Evolutionary conservation across 495 filamentous ascomycete species (phyloP).

Genomic region (Melanomma pulvis-pyrius): DNA sequence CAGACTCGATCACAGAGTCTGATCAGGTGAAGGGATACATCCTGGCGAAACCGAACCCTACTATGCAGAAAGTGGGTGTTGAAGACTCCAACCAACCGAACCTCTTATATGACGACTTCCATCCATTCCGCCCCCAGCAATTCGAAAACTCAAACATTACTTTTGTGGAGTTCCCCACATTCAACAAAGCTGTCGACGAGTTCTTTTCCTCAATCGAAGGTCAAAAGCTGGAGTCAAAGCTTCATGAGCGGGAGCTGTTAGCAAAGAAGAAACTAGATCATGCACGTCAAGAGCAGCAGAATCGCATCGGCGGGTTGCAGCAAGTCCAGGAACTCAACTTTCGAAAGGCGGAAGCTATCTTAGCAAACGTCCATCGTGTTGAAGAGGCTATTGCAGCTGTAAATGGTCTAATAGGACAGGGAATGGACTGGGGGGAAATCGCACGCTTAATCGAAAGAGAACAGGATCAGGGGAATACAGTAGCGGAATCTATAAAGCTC

Average conservation of each 20-base stretch:
- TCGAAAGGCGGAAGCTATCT: conserved; percentile 84
- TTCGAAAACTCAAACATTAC: conserved; percentile 66
- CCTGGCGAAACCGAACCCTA: conserved; percentile 66
- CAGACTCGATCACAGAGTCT: conserved; percentile 62
- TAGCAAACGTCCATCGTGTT: conserved; percentile 84
- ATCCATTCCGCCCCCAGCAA: conserved; percentile 87
- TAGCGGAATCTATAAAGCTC: conserved; percentile 83
- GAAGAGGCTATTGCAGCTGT: conserved; percentile 90
- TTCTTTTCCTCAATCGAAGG: conserved; percentile 97
- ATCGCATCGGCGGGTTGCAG: conserved; percentile 79
- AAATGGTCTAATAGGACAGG: conserved; percentile 83
- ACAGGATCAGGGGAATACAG: conserved; percentile 75
- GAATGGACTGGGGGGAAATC: conserved; percentile 96
- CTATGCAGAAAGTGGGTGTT: conserved; percentile 31
- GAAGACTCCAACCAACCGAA: conserved; percentile 42
- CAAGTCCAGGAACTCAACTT: conserved; percentile 79
- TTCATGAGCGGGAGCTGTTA: conserved; percentile 77
- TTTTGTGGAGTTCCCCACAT: conserved; percentile 75
- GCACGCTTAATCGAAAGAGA: conserved; percentile 85
- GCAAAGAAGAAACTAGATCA: conserved; percentile 82
- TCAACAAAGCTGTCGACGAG: conserved; percentile 91
- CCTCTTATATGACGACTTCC: conserved; percentile 89
- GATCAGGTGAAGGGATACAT: conserved; percentile 78
- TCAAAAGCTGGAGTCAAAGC: conserved; percentile 81
- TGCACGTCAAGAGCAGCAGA: conserved; percentile 77